These are phyloP conservation scores for Wickerhamomyces bisporus DNA, from an alignment of 805 yeast species.

Conservation along the genomic window DNA sequence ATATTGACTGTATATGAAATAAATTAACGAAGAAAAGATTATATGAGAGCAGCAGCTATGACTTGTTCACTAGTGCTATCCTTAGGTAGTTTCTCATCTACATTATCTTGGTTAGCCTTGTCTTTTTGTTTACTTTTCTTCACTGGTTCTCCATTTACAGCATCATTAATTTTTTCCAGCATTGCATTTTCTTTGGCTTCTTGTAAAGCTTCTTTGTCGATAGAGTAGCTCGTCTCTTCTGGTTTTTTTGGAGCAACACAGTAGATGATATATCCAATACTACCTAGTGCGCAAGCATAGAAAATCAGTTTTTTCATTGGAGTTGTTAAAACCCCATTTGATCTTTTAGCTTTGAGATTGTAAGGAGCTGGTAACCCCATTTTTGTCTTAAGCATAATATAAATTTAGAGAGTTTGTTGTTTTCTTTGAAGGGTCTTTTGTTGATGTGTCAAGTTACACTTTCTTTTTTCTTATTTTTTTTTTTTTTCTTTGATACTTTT, in stretches of 20 bases:
- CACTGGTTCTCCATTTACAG: neutral
- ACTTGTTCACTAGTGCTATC: too few relatives aligned
- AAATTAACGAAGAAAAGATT: too few relatives aligned
- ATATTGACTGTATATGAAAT: too few relatives aligned
- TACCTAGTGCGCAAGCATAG: slow-evolving; percentile 30
- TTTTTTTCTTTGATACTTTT: too few relatives aligned
- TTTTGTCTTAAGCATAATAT: slow-evolving; percentile 23
- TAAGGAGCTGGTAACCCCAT: slow-evolving; percentile 42
- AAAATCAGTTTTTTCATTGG: slow-evolving; percentile 41
- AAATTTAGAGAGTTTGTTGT: too few relatives aligned
- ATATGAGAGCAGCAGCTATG: too few relatives aligned
- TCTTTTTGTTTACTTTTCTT: too few relatives aligned
- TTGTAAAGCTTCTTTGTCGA: slow-evolving; percentile 18
- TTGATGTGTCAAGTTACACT: too few relatives aligned
- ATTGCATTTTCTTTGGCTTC: neutral
- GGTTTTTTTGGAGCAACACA: slow-evolving; percentile 22
- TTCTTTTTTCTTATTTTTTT: too few relatives aligned
- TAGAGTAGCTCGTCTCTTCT: slow-evolving; percentile 17
- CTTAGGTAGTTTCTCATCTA: too few relatives aligned
- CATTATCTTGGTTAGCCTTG: too few relatives aligned
- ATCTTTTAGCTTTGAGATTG: slow-evolving; percentile 24
- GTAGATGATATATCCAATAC: slow-evolving; percentile 29
- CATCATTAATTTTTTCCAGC: neutral
- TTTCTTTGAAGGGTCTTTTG: too few relatives aligned
- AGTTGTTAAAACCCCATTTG: slow-evolving; percentile 31